phyloP scores from a whole-genome alignment of 2,329 filamentous ascomycete genomes.

The Epichloe baconii region DNA sequence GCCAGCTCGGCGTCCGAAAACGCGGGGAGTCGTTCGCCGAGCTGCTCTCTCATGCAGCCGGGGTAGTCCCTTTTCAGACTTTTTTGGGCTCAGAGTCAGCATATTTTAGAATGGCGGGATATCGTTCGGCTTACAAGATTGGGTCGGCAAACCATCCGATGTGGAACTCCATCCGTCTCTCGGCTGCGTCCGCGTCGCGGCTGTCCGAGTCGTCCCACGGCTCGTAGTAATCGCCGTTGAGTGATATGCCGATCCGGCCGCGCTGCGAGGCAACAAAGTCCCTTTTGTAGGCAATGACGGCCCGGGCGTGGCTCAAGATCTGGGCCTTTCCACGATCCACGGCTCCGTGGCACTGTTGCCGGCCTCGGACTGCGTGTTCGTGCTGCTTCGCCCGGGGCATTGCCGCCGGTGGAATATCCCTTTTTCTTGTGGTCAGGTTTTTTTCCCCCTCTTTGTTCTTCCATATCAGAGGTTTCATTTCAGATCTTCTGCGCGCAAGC shows the following conservation, averaged over 20 bases:
- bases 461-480: neutral
- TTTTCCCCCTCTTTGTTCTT: no score
- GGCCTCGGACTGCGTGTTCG: conserved; percentile 8
- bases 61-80: conserved; percentile 20
- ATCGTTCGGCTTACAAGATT: conserved; percentile 17
- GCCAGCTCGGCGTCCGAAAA: conserved; percentile 17
- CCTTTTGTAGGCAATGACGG: conserved; percentile 17
- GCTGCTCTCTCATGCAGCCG: conserved; percentile 21
- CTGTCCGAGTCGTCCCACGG: conserved; percentile 19
- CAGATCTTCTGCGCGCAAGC: neutral
- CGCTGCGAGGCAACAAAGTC: conserved; percentile 18
- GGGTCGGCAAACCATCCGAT: conserved; percentile 28
- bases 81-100: no score
- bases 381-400: conserved; percentile 19
- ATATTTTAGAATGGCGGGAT: no score
- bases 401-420: conserved; percentile 21
- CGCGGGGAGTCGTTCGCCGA: conserved; percentile 17
- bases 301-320: conserved; percentile 23
- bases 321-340: conserved; percentile 22
- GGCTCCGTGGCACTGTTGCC: conserved; percentile 23
- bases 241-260: conserved; percentile 21
- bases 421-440: neutral
- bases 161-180: conserved; percentile 23
- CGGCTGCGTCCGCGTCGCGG: conserved; percentile 17
- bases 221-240: conserved; percentile 26